A percentile compares a stretch with the other conserved stretches of the same genome.
Evolutionary conservation across 2,329 filamentous ascomycete species (phyloP).

Genomic region (Penicillium sp.): DNA sequence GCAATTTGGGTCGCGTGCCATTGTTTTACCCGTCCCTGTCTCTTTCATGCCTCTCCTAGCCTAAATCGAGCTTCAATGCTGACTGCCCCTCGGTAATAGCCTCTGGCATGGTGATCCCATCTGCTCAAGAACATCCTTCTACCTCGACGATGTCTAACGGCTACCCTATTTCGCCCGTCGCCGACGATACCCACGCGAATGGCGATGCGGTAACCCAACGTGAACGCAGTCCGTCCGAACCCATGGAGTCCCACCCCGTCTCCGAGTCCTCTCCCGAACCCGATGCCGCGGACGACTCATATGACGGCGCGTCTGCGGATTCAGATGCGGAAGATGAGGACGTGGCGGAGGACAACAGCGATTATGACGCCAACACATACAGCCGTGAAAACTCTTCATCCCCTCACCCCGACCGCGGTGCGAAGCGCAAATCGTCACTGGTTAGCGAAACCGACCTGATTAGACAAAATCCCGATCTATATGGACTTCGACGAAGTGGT

Average conservation of each 20-base stretch:
- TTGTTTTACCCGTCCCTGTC: conserved; percentile 25
- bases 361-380: conserved; percentile 56
- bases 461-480: conserved; percentile 87
- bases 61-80: conserved; percentile 43
- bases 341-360: conserved; percentile 67
- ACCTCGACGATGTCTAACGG: conserved; percentile 39
- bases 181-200: conserved; percentile 28
- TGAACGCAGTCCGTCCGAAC: conserved; percentile 76
- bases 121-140: conserved; percentile 37
- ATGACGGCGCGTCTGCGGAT: conserved; percentile 39
- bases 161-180: conserved; percentile 28
- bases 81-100: conserved; percentile 39
- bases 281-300: conserved; percentile 43
- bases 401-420: conserved; percentile 64
- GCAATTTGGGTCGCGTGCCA: conserved; percentile 37
- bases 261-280: conserved; percentile 49
- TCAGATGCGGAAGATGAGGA: conserved; percentile 59
- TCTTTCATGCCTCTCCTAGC: conserved; percentile 21
- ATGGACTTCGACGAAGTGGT: conserved; percentile 87
- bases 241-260: conserved; percentile 57
- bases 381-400: conserved; percentile 66
- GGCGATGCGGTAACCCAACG: conserved; percentile 52
- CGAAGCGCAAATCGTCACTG: conserved; percentile 70
- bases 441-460: conserved; percentile 80
- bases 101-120: conserved; percentile 49